Base-by-base conservation (phyloP, 1,284 basidiomycete species). In the Austroboletus novae-zelandiae region DNA sequence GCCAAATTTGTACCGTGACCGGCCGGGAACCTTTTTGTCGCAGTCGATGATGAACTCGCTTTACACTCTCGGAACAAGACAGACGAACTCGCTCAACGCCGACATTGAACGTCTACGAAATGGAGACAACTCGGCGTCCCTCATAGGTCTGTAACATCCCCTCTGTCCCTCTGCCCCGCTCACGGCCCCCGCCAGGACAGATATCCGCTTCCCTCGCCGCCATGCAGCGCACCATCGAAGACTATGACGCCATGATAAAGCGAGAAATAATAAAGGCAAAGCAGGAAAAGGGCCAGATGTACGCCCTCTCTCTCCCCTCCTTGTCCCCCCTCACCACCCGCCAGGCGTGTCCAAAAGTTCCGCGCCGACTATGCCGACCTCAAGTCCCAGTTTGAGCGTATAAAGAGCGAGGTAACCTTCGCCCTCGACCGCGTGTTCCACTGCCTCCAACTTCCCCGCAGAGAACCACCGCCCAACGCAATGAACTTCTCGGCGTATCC, bases 171-270 rank as follows among this genome's bases (percentile, higher is more conserved):
- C 10, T 20, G 25, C 18, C 4, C 23, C n/a, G 3, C 14, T 10
- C 29, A 58, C 56, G 49, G 51, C 51, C 45, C 45, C n/a, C 51
- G 71, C 65, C 73, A 96, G 94, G 94, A 68, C 94, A 97, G 79
- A 93, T 98, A 71, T 91, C 91, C 32, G 94, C 94, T 27, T 94
- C 92, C 14, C 75, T 98, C 17, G 82, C 91, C n/a, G 93, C 92
- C 2, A 86, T 98, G 77, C 85, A 91, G 49, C 76, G 94, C 50
- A 92, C 95, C 49, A 85, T 97, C 56, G 94, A 97, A 60, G 95
- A 98, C 65, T 98, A 96, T 65, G 94, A 97, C 64, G 88, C 90
- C 11, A 94, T 98, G 91, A 91, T 91, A 1, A 90, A 88, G 73
- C 80, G 94, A 57, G 94, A 98, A 69, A 92, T 97, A 63, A 90